Conservation (phyloP, 2,329 filamentous ascomycete species). For the Microsporum ferrugineum region DNA sequence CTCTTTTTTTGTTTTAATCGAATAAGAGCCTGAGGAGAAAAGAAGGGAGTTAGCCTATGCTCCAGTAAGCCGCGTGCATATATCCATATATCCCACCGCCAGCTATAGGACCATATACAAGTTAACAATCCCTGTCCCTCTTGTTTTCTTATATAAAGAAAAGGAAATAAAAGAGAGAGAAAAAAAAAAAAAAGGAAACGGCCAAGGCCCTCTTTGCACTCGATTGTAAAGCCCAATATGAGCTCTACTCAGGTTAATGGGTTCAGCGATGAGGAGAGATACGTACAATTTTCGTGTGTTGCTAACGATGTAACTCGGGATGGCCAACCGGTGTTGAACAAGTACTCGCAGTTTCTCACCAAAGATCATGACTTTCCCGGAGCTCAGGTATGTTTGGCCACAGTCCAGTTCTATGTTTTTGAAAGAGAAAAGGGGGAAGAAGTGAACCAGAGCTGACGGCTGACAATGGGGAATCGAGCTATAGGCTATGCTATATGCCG, state of each 20-base stretch:
- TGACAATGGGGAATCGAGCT: background rate
- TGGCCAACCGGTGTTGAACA: slow-evolving; percentile 61
- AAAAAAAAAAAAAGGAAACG: background rate
- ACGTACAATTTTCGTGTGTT: slow-evolving; percentile 47
- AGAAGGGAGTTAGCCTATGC: background rate
- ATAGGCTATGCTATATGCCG: slow-evolving; percentile 91
- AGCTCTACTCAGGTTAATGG: slow-evolving; percentile 3
- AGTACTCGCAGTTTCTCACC: slow-evolving; percentile 74
- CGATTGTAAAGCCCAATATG: slow-evolving; percentile 2
- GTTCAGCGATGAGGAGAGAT: slow-evolving; percentile 28
- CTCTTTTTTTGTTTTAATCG: background rate
- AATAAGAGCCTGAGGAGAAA: background rate
- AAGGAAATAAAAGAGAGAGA: background rate
- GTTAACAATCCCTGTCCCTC: background rate
- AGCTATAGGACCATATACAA: background rate
- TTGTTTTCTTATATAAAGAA: background rate
- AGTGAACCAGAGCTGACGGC: background rate
- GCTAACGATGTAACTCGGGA: slow-evolving; percentile 42
- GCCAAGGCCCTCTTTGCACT: background rate
- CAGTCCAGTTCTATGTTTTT: background rate
- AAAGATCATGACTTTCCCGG: slow-evolving; percentile 81
- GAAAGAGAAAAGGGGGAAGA: background rate
- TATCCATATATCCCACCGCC: background rate
- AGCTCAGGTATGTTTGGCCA: slow-evolving; percentile 54
- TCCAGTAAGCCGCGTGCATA: background rate